Evolutionary conservation across 2,329 filamentous ascomycete species (phyloP).

Genomic region (Clarireedia homoeocarpa): DNA sequence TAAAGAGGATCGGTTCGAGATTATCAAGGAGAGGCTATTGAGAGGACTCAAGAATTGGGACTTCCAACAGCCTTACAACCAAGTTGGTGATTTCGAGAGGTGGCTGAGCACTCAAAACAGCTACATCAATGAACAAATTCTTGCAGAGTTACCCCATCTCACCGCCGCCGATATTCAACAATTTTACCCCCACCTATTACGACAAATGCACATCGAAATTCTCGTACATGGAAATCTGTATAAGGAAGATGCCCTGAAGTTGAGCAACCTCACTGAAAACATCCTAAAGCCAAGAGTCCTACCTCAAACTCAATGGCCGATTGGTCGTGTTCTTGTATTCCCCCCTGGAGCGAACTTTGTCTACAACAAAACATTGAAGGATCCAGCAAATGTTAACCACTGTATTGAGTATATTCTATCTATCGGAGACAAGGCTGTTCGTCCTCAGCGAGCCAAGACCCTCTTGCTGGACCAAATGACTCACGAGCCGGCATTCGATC

Average conservation of each 20-base stretch:
- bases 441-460: conserved; percentile 64
- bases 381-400: conserved; percentile 84
- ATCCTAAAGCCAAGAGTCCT: conserved; percentile 67
- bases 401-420: conserved; percentile 74
- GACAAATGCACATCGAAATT: conserved; percentile 80
- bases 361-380: conserved; percentile 72
- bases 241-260: conserved; percentile 81
- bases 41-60: conserved; percentile 80
- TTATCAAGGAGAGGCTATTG: conserved; percentile 77
- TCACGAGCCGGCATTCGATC: conserved; percentile 89
- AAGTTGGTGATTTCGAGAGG: conserved; percentile 74
- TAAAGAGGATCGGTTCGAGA: conserved; percentile 79
- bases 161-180: conserved; percentile 65
- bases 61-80: conserved; percentile 80
- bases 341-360: conserved; percentile 76
- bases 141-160: conserved; percentile 67
- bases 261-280: conserved; percentile 75
- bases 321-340: conserved; percentile 68
- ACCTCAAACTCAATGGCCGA: conserved; percentile 71
- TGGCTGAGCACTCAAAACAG: conserved; percentile 72
- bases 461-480: conserved; percentile 83
- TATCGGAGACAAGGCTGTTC: conserved; percentile 61
- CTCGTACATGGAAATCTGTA: conserved; percentile 89
- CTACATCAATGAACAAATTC: conserved; percentile 72
- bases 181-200: conserved; percentile 74